phyloP scores from a whole-genome alignment of 768 basidiomycete species.

The Lactarius psammicola region DNA sequence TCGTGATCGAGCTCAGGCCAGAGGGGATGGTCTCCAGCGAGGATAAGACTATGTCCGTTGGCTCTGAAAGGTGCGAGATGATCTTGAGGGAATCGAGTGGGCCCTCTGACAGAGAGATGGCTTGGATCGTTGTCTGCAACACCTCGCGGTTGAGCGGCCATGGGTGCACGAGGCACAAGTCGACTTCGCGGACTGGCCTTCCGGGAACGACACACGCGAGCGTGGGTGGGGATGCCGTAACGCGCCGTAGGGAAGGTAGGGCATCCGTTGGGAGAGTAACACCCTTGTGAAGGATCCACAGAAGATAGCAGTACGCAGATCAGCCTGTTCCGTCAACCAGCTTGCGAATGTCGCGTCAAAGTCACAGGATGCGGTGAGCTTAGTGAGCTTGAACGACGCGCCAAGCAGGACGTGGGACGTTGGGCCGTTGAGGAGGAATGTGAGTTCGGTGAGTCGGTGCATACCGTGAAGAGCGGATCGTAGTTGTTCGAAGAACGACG shows the following conservation, averaged over 20 bases:
- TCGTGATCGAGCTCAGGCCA: slow-evolving; percentile 28
- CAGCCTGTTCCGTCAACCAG: slow-evolving; percentile 31
- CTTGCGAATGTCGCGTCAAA: slow-evolving; percentile 31
- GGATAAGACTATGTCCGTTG: slow-evolving; percentile 26
- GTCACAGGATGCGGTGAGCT: slow-evolving; percentile 31
- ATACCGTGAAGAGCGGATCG: slow-evolving; percentile 30
- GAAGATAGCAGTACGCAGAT: slow-evolving; percentile 31
- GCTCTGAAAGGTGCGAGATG: slow-evolving; percentile 28
- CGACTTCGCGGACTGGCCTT: slow-evolving; percentile 31
- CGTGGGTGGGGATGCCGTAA: slow-evolving; percentile 33
- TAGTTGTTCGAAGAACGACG: slow-evolving; percentile 27
- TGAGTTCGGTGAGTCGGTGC: slow-evolving; percentile 32
- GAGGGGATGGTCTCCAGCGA: slow-evolving; percentile 30
- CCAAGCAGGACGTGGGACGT: slow-evolving; percentile 29
- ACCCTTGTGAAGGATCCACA: slow-evolving; percentile 29
- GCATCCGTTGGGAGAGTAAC: slow-evolving; percentile 26
- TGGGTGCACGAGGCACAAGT: slow-evolving; percentile 33
- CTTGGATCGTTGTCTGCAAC: slow-evolving; percentile 30
- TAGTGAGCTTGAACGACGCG: slow-evolving; percentile 33
- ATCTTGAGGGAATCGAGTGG: slow-evolving; percentile 32
- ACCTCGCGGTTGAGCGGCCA: slow-evolving; percentile 33
- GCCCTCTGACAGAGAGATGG: slow-evolving; percentile 30
- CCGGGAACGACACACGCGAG: slow-evolving; percentile 33
- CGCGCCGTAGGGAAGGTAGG: slow-evolving; percentile 30
- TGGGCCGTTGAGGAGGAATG: slow-evolving; percentile 32